Evolutionary conservation across 2,329 filamentous ascomycete genomes (phyloP), one percentile per base, ranked within the genome.

Genomic region (Cladosporium sp.): DNA sequence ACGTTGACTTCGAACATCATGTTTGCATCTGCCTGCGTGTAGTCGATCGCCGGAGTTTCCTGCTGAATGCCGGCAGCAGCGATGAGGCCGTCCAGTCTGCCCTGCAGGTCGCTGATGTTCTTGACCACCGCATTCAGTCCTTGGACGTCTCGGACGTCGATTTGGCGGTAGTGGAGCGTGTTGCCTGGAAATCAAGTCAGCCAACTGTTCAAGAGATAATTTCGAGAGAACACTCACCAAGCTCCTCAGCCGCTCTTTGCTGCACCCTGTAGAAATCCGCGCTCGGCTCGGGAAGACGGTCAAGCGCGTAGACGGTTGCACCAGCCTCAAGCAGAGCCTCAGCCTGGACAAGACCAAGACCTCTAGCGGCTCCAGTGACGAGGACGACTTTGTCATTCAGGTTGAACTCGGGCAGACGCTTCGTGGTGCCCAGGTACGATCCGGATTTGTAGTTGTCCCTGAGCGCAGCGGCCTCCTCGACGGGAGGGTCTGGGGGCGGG

Each of bases 11-110:
- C 78, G 56, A 84, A 78, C 80, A 84, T 84, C 53, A 72, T 76
- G 60, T 83, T 82, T 51, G 78, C 75, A 59, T 84, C 80, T 63
- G 81, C 77, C 49, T 77, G 73, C 1, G 75, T 75, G 67, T 95
- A 95, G 45, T 95, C 89, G 51, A 95, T 75, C 1, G 91, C 89
- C 0, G 87, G 72, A 0, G 83, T 89, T 72, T 95, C 89, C 70
- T 95, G 86, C 71, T 95, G 88, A 62, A 89, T 87, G 1, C 83
- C 85, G 0, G 85, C 85, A 0, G 84, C 84, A 0, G 84, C 84
- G 44, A 95, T 82, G 52, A 95, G 72, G 0, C 90, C 90, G 65
- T 95, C 89, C 56, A 95, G 71, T 13, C 86, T 81, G 5, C 85
- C 85, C 58, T 89, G 81, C 54, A 79, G 72, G 46, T 82, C 75